Evolutionary conservation across 1,139 yeast species (phyloP), one percentile per base, ranked within the genome.

Genomic region (Magnusiomyces tetraspermus): DNA sequence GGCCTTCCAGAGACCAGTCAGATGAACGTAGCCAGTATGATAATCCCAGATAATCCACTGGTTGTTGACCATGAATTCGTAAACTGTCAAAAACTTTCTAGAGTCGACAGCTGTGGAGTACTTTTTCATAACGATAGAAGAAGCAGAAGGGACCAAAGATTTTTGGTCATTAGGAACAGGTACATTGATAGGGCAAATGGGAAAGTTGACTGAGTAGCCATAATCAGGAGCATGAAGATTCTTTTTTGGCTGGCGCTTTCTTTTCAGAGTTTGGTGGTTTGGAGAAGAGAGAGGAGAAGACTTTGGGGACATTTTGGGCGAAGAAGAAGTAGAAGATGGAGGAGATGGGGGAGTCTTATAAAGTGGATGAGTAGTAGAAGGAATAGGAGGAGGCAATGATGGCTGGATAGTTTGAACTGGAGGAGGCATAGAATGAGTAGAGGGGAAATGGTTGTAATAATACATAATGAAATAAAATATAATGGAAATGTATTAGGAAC

Each of bases 1-100:
- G n/a, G 90, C 83, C 67, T 89, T 86, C 96, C 97, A 89, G 53
- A 89, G 53, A 17, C 96, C 96, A 0, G 97, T 89, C 55, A 89
- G 75, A 65, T 88, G 96, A 8, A 89, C 96, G 66, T 82, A 84
- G 0, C 97, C 96, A 0, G 94, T 82, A 61, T 78, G 80, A 64
- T 84, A 83, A 66, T 87, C 96, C 97, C 97, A 89, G 57, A 88
- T 82, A 55, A 90, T 77, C 80, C 88, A 79, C 54, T 71, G 75
- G 65, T 67, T 77, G 60, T 82, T 82, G 55, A 86, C 66, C 61
- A 70, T 73, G 68, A 82, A 86, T 66, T 86, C 94, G 63, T 75
- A 85, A 4, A 85, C 95, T 0, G 90, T 53, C 6, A 53, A 38
- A 26, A 74, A 83, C 64, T 80, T 79, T 56, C 94, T 74, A 33